Base-by-base conservation (phyloP, 768 basidiomycete genomes). In the Boletales sp. region DNA sequence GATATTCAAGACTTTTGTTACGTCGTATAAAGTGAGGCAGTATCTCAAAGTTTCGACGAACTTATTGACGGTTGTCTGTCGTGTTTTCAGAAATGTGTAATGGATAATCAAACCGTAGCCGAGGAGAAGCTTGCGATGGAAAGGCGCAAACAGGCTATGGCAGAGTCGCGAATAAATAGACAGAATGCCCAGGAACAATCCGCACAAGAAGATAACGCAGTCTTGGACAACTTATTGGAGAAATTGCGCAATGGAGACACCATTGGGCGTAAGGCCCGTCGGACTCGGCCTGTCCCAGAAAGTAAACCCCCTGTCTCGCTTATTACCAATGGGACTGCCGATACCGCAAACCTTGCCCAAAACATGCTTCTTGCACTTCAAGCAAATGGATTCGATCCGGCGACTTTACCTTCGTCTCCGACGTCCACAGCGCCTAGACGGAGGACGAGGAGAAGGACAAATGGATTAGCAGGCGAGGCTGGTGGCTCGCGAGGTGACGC, bases 1-100 rank as follows among this genome's bases (percentile, higher is more conserved):
- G 12, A 85, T 95, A 59, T 97, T 98, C 81, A 94, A 97, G 72
- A 97, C 91, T 2, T 99, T 99, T 60, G 81, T 94, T 24, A 94
- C 87, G 0, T 95, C 94, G 2, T 99, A 94, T 69, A 86, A 77
- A 78, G 90, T 90, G 55, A 50, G 75, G 5, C 47, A 35, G 15
- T 35, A 18, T 13, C 13, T 36, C 30, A 48, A 17, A 40, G 39
- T 31, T 21, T 10, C 40, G 54, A 45, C 17, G 2, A 12, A 44
- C 17, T 36, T 47, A 32, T 17, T 60, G 37, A 57, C 12, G 40
- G 32, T 10, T 5, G 11, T 14, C 32, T 45, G 17, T 30, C 10
- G 8, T 51, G 21, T 62, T 24, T 36, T 40, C 57, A 94, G 93
- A 94, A 93, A 88, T 94, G 90, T 67, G 87, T 87, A 66, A 50